Percentiles rank a stretch among this genome's conserved stretches.
These are phyloP conservation scores for Teratosphaeria viscida DNA, from an alignment of 2,329 filamentous ascomycete genomes.

Conservation along the genomic window DNA sequence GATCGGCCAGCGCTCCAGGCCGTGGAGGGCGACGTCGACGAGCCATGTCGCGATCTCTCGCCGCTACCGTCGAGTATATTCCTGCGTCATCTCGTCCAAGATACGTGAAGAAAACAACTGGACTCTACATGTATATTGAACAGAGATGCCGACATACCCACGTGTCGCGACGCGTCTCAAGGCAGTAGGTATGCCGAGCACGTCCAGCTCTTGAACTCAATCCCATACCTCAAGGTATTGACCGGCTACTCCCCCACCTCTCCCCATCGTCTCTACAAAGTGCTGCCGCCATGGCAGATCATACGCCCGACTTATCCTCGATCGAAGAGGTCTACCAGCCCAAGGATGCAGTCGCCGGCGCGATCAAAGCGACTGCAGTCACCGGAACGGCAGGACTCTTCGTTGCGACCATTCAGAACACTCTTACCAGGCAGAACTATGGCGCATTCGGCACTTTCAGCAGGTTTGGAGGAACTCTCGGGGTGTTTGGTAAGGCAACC, in stretches of 20 bases:
- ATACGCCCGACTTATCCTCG: slow-evolving; percentile 23
- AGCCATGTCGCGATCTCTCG: slow-evolving; percentile 11
- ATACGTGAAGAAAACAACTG: background rate
- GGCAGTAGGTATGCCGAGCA: background rate
- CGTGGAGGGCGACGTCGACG: slow-evolving; percentile 52
- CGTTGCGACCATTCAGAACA: slow-evolving; percentile 73
- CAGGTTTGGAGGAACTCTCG: slow-evolving; percentile 64
- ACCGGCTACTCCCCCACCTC: background rate
- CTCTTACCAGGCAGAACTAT: slow-evolving; percentile 70
- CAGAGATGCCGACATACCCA: background rate
- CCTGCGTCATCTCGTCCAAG: background rate
- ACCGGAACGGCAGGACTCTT: slow-evolving; percentile 60
- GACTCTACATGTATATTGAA: background rate
- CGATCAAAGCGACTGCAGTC: slow-evolving; percentile 54
- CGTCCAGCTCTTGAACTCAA: background rate
- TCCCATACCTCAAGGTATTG: background rate
- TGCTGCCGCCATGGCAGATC: slow-evolving; percentile 38
- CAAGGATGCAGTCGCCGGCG: slow-evolving; percentile 61
- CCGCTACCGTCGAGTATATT: background rate
- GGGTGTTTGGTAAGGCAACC: slow-evolving; percentile 45
- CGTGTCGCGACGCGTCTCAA: background rate
- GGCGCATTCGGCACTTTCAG: slow-evolving; percentile 73
- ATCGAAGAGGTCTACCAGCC: slow-evolving; percentile 50
- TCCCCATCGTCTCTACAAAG: background rate
- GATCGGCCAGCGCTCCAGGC: slow-evolving; percentile 55